phyloP scores from a whole-genome alignment of 2,329 filamentous ascomycete genomes.

The Penicillium expansum region DNA sequence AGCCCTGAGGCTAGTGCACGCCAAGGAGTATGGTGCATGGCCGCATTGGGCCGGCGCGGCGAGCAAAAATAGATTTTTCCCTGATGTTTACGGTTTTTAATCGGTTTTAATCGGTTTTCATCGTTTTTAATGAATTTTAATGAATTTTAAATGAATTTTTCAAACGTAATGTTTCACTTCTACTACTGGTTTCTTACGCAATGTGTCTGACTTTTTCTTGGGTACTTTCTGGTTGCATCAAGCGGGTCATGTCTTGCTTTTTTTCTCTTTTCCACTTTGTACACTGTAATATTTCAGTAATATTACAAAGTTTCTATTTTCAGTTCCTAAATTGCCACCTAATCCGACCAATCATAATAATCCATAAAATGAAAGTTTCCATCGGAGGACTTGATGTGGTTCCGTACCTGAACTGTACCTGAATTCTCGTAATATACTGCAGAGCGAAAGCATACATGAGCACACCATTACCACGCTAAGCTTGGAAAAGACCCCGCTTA shows the following conservation, averaged over 20 bases:
- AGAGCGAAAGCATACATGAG: neutral
- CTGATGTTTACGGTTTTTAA: neutral
- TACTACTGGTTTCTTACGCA: neutral
- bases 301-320: neutral
- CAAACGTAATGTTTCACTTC: neutral
- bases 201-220: neutral
- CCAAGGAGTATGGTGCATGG: neutral
- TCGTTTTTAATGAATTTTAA: too few relatives aligned
- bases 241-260: neutral
- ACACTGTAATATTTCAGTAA: neutral
- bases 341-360: neutral
- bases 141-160: neutral
- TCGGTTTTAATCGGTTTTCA: too few relatives aligned
- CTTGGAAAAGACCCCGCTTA: neutral
- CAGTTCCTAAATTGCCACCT: neutral
- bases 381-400: neutral
- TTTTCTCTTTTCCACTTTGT: neutral
- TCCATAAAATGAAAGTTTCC: neutral
- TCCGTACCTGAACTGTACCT: slow-evolving; percentile 1
- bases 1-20: neutral
- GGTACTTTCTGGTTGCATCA: neutral
- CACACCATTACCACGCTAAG: slow-evolving; percentile 1
- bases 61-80: neutral
- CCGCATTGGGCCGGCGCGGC: neutral
- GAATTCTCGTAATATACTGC: neutral